phyloP scores from a whole-genome alignment of 2,329 filamentous ascomycete species.

The Ampelomyces quisqualis region DNA sequence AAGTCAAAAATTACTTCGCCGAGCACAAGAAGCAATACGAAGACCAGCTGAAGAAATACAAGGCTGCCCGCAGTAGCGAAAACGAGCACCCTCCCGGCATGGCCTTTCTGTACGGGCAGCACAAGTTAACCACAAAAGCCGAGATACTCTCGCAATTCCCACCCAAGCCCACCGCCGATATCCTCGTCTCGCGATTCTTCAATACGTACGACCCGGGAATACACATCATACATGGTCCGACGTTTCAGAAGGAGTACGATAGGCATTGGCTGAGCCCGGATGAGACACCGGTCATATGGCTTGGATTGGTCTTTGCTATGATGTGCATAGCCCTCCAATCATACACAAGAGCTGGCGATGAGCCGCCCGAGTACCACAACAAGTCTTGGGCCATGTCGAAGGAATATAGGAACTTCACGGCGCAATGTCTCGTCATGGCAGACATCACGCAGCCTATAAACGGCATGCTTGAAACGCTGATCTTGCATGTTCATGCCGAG shows the following conservation, averaged over 20 bases:
- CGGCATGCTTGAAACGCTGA: slow-evolving; percentile 75
- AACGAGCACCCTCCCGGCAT: slow-evolving; percentile 63
- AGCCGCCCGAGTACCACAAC: slow-evolving; percentile 76
- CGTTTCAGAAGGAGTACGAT: slow-evolving; percentile 71
- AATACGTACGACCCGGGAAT: slow-evolving; percentile 71
- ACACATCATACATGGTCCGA: slow-evolving; percentile 64
- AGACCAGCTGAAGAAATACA: slow-evolving; percentile 74
- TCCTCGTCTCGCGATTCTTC: slow-evolving; percentile 86
- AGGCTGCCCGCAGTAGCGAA: slow-evolving; percentile 61
- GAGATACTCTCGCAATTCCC: slow-evolving; percentile 82
- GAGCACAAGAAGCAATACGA: slow-evolving; percentile 88
- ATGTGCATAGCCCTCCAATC: slow-evolving; percentile 76
- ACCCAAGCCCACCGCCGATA: slow-evolving; percentile 76
- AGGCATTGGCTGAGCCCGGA: slow-evolving; percentile 70
- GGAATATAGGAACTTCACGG: slow-evolving; percentile 67
- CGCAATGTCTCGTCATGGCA: slow-evolving; percentile 73
- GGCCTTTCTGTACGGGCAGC: slow-evolving; percentile 75
- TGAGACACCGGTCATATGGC: slow-evolving; percentile 73
- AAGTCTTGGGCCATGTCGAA: slow-evolving; percentile 54
- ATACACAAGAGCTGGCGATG: slow-evolving; percentile 76
- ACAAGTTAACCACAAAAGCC: slow-evolving; percentile 66
- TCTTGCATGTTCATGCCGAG: slow-evolving; percentile 75
- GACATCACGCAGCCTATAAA: slow-evolving; percentile 75
- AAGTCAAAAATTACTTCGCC: slow-evolving; percentile 88
- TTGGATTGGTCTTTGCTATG: slow-evolving; percentile 74